Evolutionary conservation across 352 stramenopile species (phyloP).

Genomic region (Blastocystis sp.): DNA sequence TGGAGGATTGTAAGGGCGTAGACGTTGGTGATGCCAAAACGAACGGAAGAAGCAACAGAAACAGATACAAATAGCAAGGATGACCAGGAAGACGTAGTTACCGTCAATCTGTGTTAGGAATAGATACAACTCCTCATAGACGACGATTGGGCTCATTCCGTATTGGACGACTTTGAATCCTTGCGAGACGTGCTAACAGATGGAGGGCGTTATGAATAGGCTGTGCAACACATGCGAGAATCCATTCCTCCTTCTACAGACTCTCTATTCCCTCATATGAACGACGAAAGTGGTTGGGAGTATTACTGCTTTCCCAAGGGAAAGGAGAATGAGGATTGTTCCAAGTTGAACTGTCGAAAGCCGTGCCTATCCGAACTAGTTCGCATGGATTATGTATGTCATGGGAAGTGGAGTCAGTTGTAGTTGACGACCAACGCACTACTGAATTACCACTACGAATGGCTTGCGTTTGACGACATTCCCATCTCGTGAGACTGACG

Average conservation of each 20-base stretch:
- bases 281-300: conserved; percentile 61
- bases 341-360: conserved; percentile 10
- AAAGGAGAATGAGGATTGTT: background rate
- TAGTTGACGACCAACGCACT: conserved; percentile 44
- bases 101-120: background rate
- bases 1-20: background rate
- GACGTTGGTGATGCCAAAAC: background rate
- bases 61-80: background rate
- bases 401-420: background rate
- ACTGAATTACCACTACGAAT: conserved; percentile 65
- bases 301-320: conserved; percentile 61
- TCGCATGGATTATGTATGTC: conserved; percentile 15
- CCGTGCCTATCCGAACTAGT: conserved; percentile 19
- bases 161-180: conserved; percentile 23
- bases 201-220: background rate
- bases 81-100: background rate
- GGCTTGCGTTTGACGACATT: conserved; percentile 55
- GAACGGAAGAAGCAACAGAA: background rate
- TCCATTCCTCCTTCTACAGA: background rate
- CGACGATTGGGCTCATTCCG: conserved; percentile 7
- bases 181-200: conserved; percentile 2
- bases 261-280: conserved; percentile 30
- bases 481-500: background rate
- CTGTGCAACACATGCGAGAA: background rate
- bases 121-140: background rate